Conservation (phyloP, 495 filamentous ascomycete species). For the Talaromyces adpressus region DNA sequence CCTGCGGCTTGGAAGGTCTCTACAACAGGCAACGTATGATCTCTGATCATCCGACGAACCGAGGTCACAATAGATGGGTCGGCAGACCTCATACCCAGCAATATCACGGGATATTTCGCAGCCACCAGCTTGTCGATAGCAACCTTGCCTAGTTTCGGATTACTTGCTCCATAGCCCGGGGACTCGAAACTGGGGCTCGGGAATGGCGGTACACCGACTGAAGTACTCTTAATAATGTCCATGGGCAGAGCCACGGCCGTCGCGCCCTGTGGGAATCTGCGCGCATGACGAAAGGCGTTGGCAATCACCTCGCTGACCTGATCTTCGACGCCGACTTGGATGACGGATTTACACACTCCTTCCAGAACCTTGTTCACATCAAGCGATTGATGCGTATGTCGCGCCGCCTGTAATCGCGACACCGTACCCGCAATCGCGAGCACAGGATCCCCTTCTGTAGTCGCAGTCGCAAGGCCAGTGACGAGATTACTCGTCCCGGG, state of each 20-base stretch:
- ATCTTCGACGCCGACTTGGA: slow-evolving; percentile 7
- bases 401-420: slow-evolving; percentile 4
- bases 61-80: neutral
- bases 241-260: slow-evolving; percentile 6
- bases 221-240: slow-evolving; percentile 8
- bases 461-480: slow-evolving; percentile 22
- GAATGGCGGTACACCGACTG: neutral
- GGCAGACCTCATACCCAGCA: slow-evolving; percentile 7
- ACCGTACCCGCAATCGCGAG: slow-evolving; percentile 7
- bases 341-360: slow-evolving; percentile 7
- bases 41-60: slow-evolving; percentile 2
- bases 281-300: slow-evolving; percentile 7
- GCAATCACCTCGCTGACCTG: slow-evolving; percentile 9
- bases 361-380: slow-evolving; percentile 8
- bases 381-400: slow-evolving; percentile 7
- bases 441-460: slow-evolving; percentile 6
- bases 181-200: slow-evolving; percentile 4
- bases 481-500: slow-evolving; percentile 59
- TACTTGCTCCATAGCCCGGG: slow-evolving; percentile 3
- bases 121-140: slow-evolving; percentile 1
- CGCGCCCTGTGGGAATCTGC: slow-evolving; percentile 7
- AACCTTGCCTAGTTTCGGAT: slow-evolving; percentile 4
- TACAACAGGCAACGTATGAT: slow-evolving; percentile 5
- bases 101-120: slow-evolving; percentile 6
- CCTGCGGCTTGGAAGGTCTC: slow-evolving; percentile 8